Conservation (phyloP, 148 eudicot genomes). For the Nepenthes gracilis region DNA sequence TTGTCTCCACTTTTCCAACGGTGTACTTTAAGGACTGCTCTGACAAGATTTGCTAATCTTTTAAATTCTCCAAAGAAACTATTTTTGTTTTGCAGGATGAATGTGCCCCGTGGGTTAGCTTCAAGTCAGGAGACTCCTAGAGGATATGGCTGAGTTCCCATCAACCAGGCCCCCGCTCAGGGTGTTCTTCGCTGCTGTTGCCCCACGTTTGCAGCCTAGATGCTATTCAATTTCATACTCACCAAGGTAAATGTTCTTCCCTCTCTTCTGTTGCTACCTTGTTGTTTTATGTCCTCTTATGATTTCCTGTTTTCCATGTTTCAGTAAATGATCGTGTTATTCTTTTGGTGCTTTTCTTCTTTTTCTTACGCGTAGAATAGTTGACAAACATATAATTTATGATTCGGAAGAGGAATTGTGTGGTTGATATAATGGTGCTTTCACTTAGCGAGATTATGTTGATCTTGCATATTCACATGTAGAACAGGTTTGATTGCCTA, state of each 20-base stretch:
- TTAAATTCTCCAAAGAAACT: constrained; percentile 67
- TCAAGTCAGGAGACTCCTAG: constrained; percentile 92
- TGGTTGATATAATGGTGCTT: too few relatives aligned
- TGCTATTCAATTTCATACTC: constrained; percentile 96
- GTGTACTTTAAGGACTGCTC: constrained; percentile 66
- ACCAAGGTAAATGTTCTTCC: constrained; percentile 35
- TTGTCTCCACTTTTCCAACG: constrained; percentile 86
- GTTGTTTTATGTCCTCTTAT: too few relatives aligned
- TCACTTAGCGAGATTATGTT: too few relatives aligned
- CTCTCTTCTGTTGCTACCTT: not conserved
- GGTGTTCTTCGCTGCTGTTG: constrained; percentile 90
- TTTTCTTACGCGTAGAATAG: too few relatives aligned
- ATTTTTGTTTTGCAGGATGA: constrained; percentile 57
- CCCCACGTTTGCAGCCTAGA: constrained; percentile 92
- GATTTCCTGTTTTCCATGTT: too few relatives aligned
- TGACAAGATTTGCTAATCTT: constrained; percentile 80
- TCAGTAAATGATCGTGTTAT: too few relatives aligned
- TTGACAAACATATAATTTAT: too few relatives aligned
- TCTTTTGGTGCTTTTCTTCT: too few relatives aligned
- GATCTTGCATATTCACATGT: too few relatives aligned
- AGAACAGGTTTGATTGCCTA: too few relatives aligned
- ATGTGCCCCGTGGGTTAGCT: constrained; percentile 69
- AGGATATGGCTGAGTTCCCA: constrained; percentile 82
- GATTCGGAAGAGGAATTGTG: too few relatives aligned
- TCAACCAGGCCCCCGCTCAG: constrained; percentile 92